Base-by-base conservation (phyloP, 2,329 filamentous ascomycete species). In the Fusarium drepaniforme region DNA sequence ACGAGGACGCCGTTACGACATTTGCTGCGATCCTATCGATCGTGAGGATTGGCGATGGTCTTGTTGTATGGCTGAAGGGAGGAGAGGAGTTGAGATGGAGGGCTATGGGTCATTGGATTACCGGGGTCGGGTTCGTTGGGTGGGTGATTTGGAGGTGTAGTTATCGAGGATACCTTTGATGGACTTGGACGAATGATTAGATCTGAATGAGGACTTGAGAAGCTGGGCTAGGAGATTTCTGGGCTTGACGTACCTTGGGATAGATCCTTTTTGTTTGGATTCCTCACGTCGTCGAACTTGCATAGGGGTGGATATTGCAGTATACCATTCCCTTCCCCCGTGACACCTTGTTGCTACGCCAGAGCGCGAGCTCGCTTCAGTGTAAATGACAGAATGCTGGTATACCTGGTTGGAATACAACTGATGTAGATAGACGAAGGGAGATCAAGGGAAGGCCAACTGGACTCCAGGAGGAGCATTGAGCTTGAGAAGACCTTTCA, bases 1-100 rank as follows among this genome's bases (percentile, higher is more conserved):
- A 81, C 37, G 75, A 78, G 23, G 58, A 40, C 3, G 82, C 78
- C 3, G 67, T 84, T 13, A 83, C 79, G 3, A 78, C 79, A 0
- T 75, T 82, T 42, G 75, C 78, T 1, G 77, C 75, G 0, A 68
- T 83, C 3, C 16, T 82, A 15, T 78, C 81, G 8, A 58, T 81
- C 0, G 80, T 80, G n/a, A 79, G 78, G 35, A 64, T 83, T 21
- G 80, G 76, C 0, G 82, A 84, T 35, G 82, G 82, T 0, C 15
- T 81, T 8, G 77, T 83, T 1, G 78, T 84, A 2, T 83, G 81
- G 82, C 21, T 77, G 9, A 62, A 79, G 3, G 81, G 81, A 0
- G 80, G 81, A 12, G 71, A 78, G 11, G 53, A 73, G 21, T 53
- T 77, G 6, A 71, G 67, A 16, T 74, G 62, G 16, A 80, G 71